Percentiles rank a stretch among this genome's conserved stretches.
These are phyloP conservation scores for Barnettozyma hawaiiensis DNA, from an alignment of 1,139 yeast genomes.

Conservation along the genomic window DNA sequence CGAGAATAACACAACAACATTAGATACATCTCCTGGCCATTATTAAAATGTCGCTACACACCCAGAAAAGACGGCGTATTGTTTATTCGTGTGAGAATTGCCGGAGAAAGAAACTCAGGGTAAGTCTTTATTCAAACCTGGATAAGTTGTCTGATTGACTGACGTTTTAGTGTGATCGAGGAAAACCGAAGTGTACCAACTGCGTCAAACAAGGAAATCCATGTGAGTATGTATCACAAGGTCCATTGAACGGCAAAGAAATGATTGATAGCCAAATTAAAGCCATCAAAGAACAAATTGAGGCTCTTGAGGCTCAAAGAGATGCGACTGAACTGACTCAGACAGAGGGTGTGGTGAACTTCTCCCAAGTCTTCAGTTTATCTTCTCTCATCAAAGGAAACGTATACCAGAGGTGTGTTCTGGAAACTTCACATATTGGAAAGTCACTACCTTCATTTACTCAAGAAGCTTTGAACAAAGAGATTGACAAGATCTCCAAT, in stretches of 20 bases:
- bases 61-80: background rate
- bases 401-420: background rate
- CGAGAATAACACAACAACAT: too few relatives aligned
- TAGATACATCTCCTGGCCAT: background rate
- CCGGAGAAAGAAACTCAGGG: conserved; percentile 5
- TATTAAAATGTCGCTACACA: background rate
- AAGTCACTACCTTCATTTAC: conserved; percentile 5
- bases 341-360: conserved; percentile 3
- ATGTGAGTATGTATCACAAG: conserved; percentile 7
- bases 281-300: conserved; percentile 5
- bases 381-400: conserved; percentile 4
- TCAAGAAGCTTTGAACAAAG: conserved; percentile 8
- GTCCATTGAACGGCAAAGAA: conserved; percentile 2
- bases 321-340: background rate
- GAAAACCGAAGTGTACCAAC: conserved; percentile 3
- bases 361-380: conserved; percentile 7
- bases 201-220: conserved; percentile 6
- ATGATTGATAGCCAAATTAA: conserved; percentile 7
- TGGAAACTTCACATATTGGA: background rate
- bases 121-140: background rate
- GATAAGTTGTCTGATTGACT: background rate
- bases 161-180: background rate
- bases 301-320: conserved; percentile 3
- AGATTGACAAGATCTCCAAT: conserved; percentile 4
- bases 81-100: conserved; percentile 8